A percentile compares a stretch with the other conserved stretches of the same genome.
phyloP scores from a whole-genome alignment of 768 basidiomycete species.

The Suillus alpinus region DNA sequence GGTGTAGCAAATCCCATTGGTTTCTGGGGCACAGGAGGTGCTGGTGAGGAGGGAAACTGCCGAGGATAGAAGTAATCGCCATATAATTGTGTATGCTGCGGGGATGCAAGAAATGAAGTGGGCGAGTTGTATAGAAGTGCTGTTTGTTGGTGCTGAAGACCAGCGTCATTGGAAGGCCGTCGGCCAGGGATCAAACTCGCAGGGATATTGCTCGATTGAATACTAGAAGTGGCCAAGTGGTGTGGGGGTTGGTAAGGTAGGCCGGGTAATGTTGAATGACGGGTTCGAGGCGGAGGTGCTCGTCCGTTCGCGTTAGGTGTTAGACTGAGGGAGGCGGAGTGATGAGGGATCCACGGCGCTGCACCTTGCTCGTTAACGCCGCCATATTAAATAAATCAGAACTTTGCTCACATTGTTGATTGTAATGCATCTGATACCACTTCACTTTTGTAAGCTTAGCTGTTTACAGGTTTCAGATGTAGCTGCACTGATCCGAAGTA shows the following conservation, averaged over 20 bases:
- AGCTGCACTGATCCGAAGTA: background rate
- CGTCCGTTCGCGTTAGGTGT: conserved; percentile 6
- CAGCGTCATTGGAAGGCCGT: conserved; percentile 17
- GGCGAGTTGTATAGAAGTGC: conserved; percentile 12
- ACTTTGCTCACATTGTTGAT: conserved; percentile 24
- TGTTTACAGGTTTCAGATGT: background rate
- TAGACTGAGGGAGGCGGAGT: conserved; percentile 17
- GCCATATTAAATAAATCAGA: background rate
- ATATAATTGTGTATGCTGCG: conserved; percentile 20
- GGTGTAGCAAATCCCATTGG: conserved; percentile 15
- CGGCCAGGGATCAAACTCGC: conserved; percentile 23
- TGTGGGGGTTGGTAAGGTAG: conserved; percentile 1
- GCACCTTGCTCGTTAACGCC: conserved; percentile 3
- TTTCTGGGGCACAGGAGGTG: conserved; percentile 31
- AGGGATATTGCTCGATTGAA: conserved; percentile 13
- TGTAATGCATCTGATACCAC: conserved; percentile 25
- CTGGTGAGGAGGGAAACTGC: conserved; percentile 16
- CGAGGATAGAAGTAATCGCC: conserved; percentile 26
- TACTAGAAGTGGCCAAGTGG: conserved; percentile 2
- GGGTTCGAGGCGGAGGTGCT: conserved; percentile 16
- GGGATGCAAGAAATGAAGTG: background rate
- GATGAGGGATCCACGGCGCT: conserved; percentile 21
- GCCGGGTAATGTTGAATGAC: conserved; percentile 19
- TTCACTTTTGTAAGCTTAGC: background rate
- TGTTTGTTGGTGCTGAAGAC: conserved; percentile 5